Evolutionary conservation across 2,329 filamentous ascomycete genomes (phyloP).

Genomic region (Colletotrichum eremochloae): DNA sequence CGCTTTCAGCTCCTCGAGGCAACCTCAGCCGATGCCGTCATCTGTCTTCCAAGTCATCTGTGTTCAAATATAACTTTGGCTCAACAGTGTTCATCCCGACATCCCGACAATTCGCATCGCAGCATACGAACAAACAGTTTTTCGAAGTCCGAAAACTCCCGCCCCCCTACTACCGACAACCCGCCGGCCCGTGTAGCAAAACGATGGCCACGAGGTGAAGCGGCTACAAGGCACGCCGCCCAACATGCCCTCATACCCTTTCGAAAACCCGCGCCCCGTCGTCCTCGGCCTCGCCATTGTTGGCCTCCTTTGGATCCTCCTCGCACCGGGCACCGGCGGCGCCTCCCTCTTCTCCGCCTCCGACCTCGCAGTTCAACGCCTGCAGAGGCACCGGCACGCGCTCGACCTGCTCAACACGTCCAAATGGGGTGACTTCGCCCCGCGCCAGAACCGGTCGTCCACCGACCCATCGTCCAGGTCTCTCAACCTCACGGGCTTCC

Average conservation of each 20-base stretch:
- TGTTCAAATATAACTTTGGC: constrained; percentile 2
- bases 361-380: constrained; percentile 51
- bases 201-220: constrained; percentile 33
- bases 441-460: constrained; percentile 47
- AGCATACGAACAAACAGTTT: not conserved
- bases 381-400: constrained; percentile 65
- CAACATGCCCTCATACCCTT: constrained; percentile 61
- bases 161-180: not conserved
- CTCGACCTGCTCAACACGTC: constrained; percentile 68
- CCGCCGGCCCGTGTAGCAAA: constrained; percentile 16
- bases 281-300: constrained; percentile 58
- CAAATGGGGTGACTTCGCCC: constrained; percentile 72
- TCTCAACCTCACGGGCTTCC: constrained; percentile 83
- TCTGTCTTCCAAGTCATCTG: constrained; percentile 19
- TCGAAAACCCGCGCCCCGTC: constrained; percentile 52
- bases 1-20: constrained; percentile 12
- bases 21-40: constrained; percentile 27
- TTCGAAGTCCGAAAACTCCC: not conserved
- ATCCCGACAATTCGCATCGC: not conserved
- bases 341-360: constrained; percentile 55
- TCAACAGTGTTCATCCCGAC: constrained; percentile 15
- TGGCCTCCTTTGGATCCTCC: constrained; percentile 60
- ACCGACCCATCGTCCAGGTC: constrained; percentile 53
- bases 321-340: constrained; percentile 46
- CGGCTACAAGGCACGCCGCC: constrained; percentile 41